These are phyloP conservation scores for Yarrowia bubula DNA, from an alignment of 805 yeast species.

Conservation along the genomic window DNA sequence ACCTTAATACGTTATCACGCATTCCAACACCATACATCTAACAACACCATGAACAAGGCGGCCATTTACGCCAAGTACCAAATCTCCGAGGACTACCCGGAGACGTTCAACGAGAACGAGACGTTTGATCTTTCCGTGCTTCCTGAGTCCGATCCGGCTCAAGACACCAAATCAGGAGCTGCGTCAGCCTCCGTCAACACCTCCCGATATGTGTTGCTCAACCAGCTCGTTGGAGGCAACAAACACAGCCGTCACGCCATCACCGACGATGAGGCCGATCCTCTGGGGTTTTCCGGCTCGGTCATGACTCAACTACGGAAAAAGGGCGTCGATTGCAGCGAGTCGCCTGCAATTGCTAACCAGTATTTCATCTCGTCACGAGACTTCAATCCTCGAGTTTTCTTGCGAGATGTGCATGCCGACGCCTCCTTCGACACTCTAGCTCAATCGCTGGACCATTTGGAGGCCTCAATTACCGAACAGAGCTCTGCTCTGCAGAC, in stretches of 20 bases:
- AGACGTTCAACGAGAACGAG: slow-evolving; percentile 12
- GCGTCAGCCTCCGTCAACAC: slow-evolving; percentile 24
- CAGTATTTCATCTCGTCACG: slow-evolving; percentile 56
- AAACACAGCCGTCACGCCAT: slow-evolving; percentile 29
- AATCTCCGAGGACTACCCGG: slow-evolving; percentile 21
- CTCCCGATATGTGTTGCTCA: slow-evolving; percentile 31
- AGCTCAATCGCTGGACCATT: slow-evolving; percentile 46
- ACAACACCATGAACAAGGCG: slow-evolving; percentile 7
- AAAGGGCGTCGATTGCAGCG: slow-evolving; percentile 43
- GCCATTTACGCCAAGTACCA: slow-evolving; percentile 23
- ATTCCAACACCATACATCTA: not conserved
- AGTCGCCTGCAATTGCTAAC: slow-evolving; percentile 40
- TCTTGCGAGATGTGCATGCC: slow-evolving; percentile 54
- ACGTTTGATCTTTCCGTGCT: slow-evolving; percentile 4
- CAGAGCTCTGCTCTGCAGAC: slow-evolving; percentile 51
- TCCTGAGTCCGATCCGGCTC: slow-evolving; percentile 9
- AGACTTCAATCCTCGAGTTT: slow-evolving; percentile 56
- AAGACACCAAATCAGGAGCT: slow-evolving; percentile 7
- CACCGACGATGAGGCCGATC: slow-evolving; percentile 48
- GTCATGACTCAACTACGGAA: slow-evolving; percentile 46
- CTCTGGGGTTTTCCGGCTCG: slow-evolving; percentile 53
- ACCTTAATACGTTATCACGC: slow-evolving; percentile 16
- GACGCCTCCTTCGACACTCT: slow-evolving; percentile 55
- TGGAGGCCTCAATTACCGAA: slow-evolving; percentile 50
- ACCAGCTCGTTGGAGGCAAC: slow-evolving; percentile 33